Conservation (phyloP, 2,329 filamentous ascomycete genomes). For the Parascedosporium putredinis region DNA sequence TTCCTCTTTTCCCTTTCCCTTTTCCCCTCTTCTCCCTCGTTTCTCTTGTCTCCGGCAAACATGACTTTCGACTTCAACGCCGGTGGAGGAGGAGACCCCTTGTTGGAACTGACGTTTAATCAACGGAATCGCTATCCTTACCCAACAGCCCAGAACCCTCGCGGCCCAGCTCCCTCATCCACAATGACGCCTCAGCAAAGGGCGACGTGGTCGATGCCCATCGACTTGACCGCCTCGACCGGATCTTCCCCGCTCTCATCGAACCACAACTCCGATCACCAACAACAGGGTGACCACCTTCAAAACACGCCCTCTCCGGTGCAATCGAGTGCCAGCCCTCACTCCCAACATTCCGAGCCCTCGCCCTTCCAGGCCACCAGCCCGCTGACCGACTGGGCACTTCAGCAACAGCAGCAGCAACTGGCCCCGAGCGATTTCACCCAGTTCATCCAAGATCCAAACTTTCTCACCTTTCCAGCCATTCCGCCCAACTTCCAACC, state of each 20-base stretch:
- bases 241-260: conserved; percentile 34
- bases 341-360: conserved; percentile 41
- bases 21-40: conserved; percentile 10
- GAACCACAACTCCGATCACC: conserved; percentile 33
- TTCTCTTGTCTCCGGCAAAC: conserved; percentile 15
- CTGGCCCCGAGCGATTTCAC: conserved; percentile 20
- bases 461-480: conserved; percentile 44
- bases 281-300: conserved; percentile 9
- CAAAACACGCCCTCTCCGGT: conserved; percentile 36
- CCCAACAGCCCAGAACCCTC: conserved; percentile 20
- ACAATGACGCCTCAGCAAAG: conserved; percentile 23
- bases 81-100: conserved; percentile 42
- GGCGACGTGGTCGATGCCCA: conserved; percentile 38
- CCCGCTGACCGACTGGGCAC: conserved; percentile 50
- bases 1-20: conserved; percentile 19
- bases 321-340: conserved; percentile 40
- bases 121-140: conserved; percentile 45
- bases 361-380: conserved; percentile 45
- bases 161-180: conserved; percentile 18
- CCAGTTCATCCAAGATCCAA: conserved; percentile 45
- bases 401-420: conserved; percentile 40
- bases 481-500: conserved; percentile 43
- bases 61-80: conserved; percentile 52
- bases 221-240: conserved; percentile 38
- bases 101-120: conserved; percentile 52